Percentiles rank a stretch among this genome's conserved stretches.
Evolutionary conservation across 208 protist species (phyloP).

Genomic region (Crithidia brevicula): DNA sequence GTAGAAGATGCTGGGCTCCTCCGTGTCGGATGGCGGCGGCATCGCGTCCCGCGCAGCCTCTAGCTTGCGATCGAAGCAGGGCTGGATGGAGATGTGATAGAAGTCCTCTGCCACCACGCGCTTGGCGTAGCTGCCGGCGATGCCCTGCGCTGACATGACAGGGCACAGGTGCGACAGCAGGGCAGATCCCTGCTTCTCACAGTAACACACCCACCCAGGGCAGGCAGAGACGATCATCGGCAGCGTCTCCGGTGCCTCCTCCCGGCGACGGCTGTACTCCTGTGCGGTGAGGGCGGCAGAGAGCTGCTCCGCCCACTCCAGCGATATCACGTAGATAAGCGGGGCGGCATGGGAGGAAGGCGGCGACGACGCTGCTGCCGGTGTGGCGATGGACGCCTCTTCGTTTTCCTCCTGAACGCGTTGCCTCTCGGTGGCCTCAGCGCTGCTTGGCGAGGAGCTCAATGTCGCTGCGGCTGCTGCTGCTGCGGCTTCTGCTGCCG

Average conservation of each 20-base stretch:
- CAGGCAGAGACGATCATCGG: slow-evolving; percentile 96
- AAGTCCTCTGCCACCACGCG: slow-evolving; percentile 25
- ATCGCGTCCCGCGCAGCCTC: slow-evolving; percentile 94
- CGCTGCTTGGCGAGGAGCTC: not conserved
- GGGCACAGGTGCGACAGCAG: slow-evolving; percentile 94
- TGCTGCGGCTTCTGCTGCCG: not conserved
- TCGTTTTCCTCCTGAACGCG: too few species aligned
- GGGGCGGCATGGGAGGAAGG: not conserved
- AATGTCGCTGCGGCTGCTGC: not conserved
- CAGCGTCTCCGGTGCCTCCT: slow-evolving; percentile 36
- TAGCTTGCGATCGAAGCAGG: slow-evolving; percentile 99
- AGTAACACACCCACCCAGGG: slow-evolving; percentile 98
- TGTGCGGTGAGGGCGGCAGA: slow-evolving; percentile 70
- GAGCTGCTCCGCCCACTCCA: slow-evolving; percentile 74
- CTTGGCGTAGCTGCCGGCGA: slow-evolving; percentile 96
- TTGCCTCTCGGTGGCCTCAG: too few species aligned
- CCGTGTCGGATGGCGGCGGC: not conserved
- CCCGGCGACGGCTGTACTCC: slow-evolving; percentile 69
- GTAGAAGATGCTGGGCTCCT: slow-evolving; percentile 48
- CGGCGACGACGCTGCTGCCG: not conserved
- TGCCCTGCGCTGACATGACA: slow-evolving; percentile 96
- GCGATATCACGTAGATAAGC: slow-evolving; percentile 78
- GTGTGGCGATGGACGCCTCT: not conserved
- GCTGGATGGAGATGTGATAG: slow-evolving; percentile 97
- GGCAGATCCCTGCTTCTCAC: slow-evolving; percentile 95